Evolutionary conservation across 108 stramenopile species (phyloP), one percentile per base, ranked within the genome.

Genomic region (Skeletonema costatum): DNA sequence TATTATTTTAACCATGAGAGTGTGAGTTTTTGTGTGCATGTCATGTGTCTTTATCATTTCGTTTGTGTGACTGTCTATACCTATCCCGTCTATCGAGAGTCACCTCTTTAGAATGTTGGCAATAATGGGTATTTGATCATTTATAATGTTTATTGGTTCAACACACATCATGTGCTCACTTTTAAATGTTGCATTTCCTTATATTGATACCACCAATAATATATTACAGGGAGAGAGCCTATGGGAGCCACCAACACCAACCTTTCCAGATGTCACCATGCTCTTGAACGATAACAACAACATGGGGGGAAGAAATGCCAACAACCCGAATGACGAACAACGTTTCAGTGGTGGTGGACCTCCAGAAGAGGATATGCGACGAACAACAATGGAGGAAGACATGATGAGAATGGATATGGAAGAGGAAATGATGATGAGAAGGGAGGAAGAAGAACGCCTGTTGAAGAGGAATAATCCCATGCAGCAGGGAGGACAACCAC

Each of bases 1-100:
- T 84, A 84, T 58, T 84, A 68, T 68, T 84, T 84, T 62, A 84
- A 84, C 64, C 74, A 70, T 33, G 68, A 53, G 17, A 84, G 78
- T 53, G 51, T 53, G 16, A 53, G 51, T 53, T 0, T 7, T 1
- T 7, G 25, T 53, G 17, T 53, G 21, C 25, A 21, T 50, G 21
- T 25, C 25, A 25, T 25, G 25, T 25, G 25, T 25, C 25, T 14
- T 14, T 14, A 3, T 46, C 11, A 11, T 46, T 14, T 46, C 11
- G 14, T 46, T 3, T 46, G 11, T 46, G 25, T 25, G 25, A 0
- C 25, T 25, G 25, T 25, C 0, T 25, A 25, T 25, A 25, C 25
- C 25, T 0, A 39, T 39, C 38, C 5, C 8, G 33, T 35, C 33
- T 35, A 35, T 35, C 1, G 33, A 35, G 1, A 35, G 5, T 41